These are phyloP conservation scores for Ceratobasidium sp. DNA, from an alignment of 1,284 basidiomycete species.

Conservation along the genomic window DNA sequence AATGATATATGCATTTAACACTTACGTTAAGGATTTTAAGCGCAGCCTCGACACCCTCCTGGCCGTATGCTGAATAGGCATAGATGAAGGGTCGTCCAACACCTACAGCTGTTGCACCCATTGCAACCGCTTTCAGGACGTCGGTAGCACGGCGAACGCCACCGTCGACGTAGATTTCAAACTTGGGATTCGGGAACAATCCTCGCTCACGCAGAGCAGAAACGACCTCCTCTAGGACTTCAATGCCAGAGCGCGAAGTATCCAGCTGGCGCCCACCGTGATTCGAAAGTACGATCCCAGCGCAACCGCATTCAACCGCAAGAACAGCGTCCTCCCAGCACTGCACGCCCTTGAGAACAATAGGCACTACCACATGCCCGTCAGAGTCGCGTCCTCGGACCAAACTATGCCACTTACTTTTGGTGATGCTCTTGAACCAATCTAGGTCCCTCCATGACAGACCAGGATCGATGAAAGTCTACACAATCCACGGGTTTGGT, in stretches of 20 bases:
- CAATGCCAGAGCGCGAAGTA: constrained; percentile 88
- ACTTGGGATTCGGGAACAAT: constrained; percentile 64
- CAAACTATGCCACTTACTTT: constrained; percentile 56
- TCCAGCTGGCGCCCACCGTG: constrained; percentile 91
- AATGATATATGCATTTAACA: constrained; percentile 24
- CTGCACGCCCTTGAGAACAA: constrained; percentile 92
- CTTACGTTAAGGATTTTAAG: constrained; percentile 77
- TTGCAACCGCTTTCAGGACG: constrained; percentile 88
- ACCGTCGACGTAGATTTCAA: constrained; percentile 91
- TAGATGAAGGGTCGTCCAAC: constrained; percentile 87
- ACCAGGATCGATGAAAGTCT: constrained; percentile 93
- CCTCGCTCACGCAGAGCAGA: constrained; percentile 68
- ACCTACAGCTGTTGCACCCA: constrained; percentile 87
- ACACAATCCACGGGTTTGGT: constrained; percentile 36
- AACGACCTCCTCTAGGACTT: constrained; percentile 88
- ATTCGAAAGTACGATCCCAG: constrained; percentile 89
- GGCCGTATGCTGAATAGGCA: constrained; percentile 87
- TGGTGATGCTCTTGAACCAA: constrained; percentile 90
- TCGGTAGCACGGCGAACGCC: constrained; percentile 91
- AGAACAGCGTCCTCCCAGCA: constrained; percentile 92
- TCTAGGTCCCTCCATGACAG: constrained; percentile 86
- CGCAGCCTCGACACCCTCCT: constrained; percentile 79
- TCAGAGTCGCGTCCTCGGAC: constrained; percentile 50
- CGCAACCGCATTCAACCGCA: constrained; percentile 82
- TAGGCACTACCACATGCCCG: constrained; percentile 66